Evolutionary conservation across 2,329 filamentous ascomycete species (phyloP).

Genomic region (Alternaria gaisen): DNA sequence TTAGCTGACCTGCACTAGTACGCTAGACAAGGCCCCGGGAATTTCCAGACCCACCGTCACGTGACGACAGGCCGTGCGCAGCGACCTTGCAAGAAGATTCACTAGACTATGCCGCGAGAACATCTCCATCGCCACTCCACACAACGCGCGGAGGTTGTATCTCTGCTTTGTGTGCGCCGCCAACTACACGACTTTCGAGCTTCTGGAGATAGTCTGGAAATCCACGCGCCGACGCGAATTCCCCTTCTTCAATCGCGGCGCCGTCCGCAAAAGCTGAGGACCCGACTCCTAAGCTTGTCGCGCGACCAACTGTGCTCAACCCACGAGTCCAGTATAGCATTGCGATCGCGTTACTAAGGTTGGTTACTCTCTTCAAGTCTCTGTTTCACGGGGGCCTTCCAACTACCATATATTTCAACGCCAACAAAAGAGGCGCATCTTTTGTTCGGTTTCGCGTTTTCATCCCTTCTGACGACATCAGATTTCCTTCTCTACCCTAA

Average conservation of each 20-base stretch:
- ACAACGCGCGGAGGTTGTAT: constrained; percentile 40
- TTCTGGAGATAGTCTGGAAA: constrained; percentile 17
- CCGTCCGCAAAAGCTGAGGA: constrained; percentile 38
- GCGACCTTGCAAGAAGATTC: constrained; percentile 6
- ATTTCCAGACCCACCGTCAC: neutral
- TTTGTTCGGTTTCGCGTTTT: neutral
- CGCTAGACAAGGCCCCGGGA: constrained; percentile 10
- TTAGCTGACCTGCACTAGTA: constrained; percentile 21
- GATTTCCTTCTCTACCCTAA: neutral
- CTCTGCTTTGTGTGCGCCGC: constrained; percentile 31
- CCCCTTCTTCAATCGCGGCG: constrained; percentile 28
- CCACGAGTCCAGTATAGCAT: constrained; percentile 16
- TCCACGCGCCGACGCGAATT: constrained; percentile 37
- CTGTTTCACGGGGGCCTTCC: neutral
- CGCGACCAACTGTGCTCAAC: constrained; percentile 22
- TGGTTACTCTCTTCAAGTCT: neutral
- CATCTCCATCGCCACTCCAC: constrained; percentile 37
- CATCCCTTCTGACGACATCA: constrained; percentile 7
- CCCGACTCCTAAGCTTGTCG: constrained; percentile 31
- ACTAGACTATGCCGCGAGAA: constrained; percentile 1
- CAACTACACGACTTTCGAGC: constrained; percentile 20
- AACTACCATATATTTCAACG: neutral
- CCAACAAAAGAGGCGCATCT: neutral
- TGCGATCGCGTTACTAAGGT: constrained; percentile 9
- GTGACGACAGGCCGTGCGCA: neutral